Base-by-base conservation (phyloP, 164 flowering plant species). In the Magnolia changhungtana region DNA sequence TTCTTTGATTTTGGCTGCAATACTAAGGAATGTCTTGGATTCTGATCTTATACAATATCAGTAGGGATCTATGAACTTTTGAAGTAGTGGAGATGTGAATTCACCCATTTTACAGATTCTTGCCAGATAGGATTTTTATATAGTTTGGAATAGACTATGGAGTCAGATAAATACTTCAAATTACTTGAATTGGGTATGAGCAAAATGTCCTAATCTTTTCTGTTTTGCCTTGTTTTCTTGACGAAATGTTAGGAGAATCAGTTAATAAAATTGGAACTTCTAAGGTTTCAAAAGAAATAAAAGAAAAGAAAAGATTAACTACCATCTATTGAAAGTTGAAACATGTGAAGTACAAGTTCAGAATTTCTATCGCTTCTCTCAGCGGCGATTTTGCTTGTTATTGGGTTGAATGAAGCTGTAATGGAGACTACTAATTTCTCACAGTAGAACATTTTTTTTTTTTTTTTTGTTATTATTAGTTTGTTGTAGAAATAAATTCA, bases 21-120 rank as follows among this genome's bases (percentile, higher is more conserved):
- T 23, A 23, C 10, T 5, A 23, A n/a, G 23, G 24, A 1, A n/a
- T 11, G 66, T 50, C 37, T 55, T 19, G 20, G 65, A 29, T 70
- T 14, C 23, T 14, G 72, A 79, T 79, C 71, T 64, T 29, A 68
- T 27, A 27, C 29, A 45, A n/a, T 71, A 51, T 74, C 49, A 27
- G 29, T 67, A 63, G 63, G 37, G 72, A 67, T 73, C 20, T 31
- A 77, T 77, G 55, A 77, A 67, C 67, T 66, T 77, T 9, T 55
- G 24, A 20, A 65, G 55, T 63, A 61, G 31, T 73, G 27, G 29
- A 55, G 66, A 20, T 59, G 45, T 27, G 50, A 72, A 1, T n/a
- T 29, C 45, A n/a, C 29, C 63, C 63, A 64, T n/a, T 64, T 64
- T 64, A 10, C 67, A 8, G 0, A 29, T 72, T 59, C 31, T 3